phyloP scores from a whole-genome alignment of 805 yeast genomes.

The Candida suzukii region DNA sequence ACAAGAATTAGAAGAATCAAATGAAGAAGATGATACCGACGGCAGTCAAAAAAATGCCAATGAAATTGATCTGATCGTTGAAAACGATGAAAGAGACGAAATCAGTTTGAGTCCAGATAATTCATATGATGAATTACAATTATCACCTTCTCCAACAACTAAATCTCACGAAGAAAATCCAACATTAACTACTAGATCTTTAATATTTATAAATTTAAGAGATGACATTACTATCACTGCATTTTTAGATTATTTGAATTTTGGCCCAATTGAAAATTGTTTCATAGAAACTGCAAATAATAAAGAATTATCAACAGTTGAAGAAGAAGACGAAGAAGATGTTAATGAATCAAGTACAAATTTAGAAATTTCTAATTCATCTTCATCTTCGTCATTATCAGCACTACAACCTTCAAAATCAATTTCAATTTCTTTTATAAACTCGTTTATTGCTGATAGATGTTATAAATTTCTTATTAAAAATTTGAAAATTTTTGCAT shows the following conservation, averaged over 20 bases:
- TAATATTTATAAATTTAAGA: conserved; percentile 14
- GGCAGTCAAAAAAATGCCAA: neutral
- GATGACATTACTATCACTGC: conserved; percentile 12
- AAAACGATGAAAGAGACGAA: neutral
- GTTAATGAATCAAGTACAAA: too few relatives aligned
- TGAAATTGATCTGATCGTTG: neutral
- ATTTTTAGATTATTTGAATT: conserved; percentile 37
- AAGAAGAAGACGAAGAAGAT: neutral
- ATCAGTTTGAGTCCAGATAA: neutral
- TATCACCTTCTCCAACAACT: neutral
- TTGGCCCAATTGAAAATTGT: conserved; percentile 59
- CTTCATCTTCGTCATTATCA: too few relatives aligned
- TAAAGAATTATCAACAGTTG: neutral
- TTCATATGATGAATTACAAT: neutral
- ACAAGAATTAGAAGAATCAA: too few relatives aligned
- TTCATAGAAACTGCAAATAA: conserved; percentile 3
- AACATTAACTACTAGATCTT: conserved; percentile 11
- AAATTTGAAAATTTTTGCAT: conserved; percentile 12
- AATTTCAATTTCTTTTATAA: conserved; percentile 19
- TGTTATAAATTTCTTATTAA: conserved; percentile 13
- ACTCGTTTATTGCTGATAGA: conserved; percentile 10
- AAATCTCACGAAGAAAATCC: neutral
- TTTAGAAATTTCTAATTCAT: too few relatives aligned
- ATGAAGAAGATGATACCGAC: neutral
- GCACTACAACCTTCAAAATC: neutral